phyloP scores from a whole-genome alignment of 805 yeast genomes.

The Starmerella kuoi region DNA sequence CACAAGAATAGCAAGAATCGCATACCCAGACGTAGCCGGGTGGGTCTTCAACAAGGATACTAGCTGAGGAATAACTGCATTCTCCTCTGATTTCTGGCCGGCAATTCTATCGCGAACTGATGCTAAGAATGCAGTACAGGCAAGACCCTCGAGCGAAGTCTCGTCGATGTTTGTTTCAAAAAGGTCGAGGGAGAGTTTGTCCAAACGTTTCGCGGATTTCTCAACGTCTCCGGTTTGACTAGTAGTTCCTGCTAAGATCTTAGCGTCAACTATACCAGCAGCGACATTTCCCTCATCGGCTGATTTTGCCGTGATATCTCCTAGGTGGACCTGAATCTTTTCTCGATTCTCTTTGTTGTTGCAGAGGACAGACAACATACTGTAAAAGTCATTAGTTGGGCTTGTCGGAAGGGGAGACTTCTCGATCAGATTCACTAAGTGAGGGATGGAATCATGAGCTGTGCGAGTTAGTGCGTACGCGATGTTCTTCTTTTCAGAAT shows the following conservation, averaged over 20 bases:
- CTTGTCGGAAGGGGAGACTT: not conserved
- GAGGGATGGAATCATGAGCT: slow-evolving; percentile 24
- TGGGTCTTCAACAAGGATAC: slow-evolving; percentile 13
- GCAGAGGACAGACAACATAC: slow-evolving; percentile 29
- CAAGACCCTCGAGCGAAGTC: slow-evolving; percentile 30
- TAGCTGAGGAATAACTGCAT: slow-evolving; percentile 16
- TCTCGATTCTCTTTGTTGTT: slow-evolving; percentile 26
- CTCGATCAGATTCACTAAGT: slow-evolving; percentile 1
- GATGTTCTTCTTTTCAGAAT: not conserved
- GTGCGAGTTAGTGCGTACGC: slow-evolving; percentile 25
- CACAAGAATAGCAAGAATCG: slow-evolving; percentile 26
- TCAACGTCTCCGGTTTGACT: slow-evolving; percentile 16
- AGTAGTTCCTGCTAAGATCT: slow-evolving; percentile 25
- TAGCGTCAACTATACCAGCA: slow-evolving; percentile 30
- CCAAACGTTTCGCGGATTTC: slow-evolving; percentile 20
- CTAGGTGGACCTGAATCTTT: slow-evolving; percentile 22
- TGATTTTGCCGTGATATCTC: slow-evolving; percentile 18
- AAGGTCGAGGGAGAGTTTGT: slow-evolving; percentile 25
- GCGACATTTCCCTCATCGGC: slow-evolving; percentile 21
- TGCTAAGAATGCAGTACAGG: slow-evolving; percentile 27
- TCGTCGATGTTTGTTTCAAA: slow-evolving; percentile 11
- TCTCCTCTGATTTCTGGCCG: not conserved
- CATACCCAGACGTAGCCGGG: slow-evolving; percentile 25
- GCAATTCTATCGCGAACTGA: slow-evolving; percentile 25
- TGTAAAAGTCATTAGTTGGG: slow-evolving; percentile 21